These are phyloP conservation scores for Sporothrix luriei DNA, from an alignment of 2,329 filamentous ascomycete species.

Conservation along the genomic window DNA sequence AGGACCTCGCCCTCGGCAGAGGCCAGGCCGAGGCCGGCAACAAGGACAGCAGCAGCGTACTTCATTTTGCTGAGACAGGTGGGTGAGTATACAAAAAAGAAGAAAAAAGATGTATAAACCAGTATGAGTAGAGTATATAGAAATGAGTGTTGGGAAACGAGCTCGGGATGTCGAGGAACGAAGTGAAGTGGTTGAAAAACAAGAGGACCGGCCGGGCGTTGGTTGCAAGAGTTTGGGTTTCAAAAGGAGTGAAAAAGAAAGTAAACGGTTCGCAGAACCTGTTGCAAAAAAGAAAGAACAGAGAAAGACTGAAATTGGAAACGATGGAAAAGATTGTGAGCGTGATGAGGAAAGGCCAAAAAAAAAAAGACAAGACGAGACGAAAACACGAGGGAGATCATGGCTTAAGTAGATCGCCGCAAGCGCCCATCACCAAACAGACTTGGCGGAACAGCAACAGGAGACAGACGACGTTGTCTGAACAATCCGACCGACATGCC, in stretches of 20 bases:
- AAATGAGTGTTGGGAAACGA: background rate
- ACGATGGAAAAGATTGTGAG: conserved; percentile 28
- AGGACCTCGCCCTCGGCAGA: conserved; percentile 31
- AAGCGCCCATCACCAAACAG: conserved; percentile 7
- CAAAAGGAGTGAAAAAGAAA: conserved; percentile 35
- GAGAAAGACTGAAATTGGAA: conserved; percentile 29
- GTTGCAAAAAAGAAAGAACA: conserved; percentile 28
- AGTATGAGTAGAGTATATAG: background rate
- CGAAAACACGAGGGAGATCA: conserved; percentile 1
- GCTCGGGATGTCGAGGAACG: conserved; percentile 18
- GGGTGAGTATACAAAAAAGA: background rate
- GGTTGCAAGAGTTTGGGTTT: conserved; percentile 10
- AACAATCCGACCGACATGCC: conserved; percentile 11
- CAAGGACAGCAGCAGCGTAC: conserved; percentile 31
- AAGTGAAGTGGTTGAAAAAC: conserved; percentile 24
- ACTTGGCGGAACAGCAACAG: conserved; percentile 16
- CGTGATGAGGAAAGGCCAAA: conserved; percentile 31
- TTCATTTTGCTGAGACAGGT: conserved; percentile 34
- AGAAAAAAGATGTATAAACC: conserved; percentile 3
- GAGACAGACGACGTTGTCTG: conserved; percentile 8
- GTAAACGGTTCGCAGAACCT: conserved; percentile 38
- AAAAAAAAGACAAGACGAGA: conserved; percentile 11
- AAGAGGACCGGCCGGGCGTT: conserved; percentile 24
- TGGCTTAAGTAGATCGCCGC: conserved; percentile 25
- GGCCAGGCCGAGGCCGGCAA: conserved; percentile 32